phyloP scores from a whole-genome alignment of 2,329 filamentous ascomycete species.

The Fusarium papillatum region DNA sequence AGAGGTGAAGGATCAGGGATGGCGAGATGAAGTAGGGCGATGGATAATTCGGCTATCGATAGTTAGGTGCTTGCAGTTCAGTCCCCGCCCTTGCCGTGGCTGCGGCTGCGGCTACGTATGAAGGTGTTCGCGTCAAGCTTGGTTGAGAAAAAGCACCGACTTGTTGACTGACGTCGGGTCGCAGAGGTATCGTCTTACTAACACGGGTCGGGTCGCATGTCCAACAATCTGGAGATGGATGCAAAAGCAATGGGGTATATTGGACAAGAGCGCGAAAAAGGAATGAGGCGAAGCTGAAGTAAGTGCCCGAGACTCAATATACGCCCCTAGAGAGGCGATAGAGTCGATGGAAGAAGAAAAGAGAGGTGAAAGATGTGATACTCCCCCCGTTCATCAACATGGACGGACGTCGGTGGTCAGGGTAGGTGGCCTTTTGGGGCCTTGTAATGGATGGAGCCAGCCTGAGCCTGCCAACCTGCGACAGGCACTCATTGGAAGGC shows the following conservation, averaged over 20 bases:
- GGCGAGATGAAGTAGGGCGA: slow-evolving; percentile 10
- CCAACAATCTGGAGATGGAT: slow-evolving; percentile 16
- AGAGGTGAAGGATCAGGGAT: slow-evolving; percentile 12
- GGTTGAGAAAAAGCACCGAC: slow-evolving; percentile 26
- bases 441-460: slow-evolving; percentile 16
- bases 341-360: slow-evolving; percentile 11
- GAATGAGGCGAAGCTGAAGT: neutral
- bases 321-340: slow-evolving; percentile 6
- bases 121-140: slow-evolving; percentile 22
- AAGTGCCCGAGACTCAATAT: neutral
- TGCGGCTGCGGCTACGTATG: slow-evolving; percentile 25
- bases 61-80: slow-evolving; percentile 1
- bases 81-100: slow-evolving; percentile 17
- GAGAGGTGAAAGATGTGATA: slow-evolving; percentile 20
- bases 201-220: slow-evolving; percentile 38
- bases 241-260: slow-evolving; percentile 3
- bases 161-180: slow-evolving; percentile 39
- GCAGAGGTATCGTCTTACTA: slow-evolving; percentile 35
- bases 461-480: slow-evolving; percentile 27
- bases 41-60: slow-evolving; percentile 17
- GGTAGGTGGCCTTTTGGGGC: slow-evolving; percentile 39
- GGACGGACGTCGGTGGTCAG: slow-evolving; percentile 34
- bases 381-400: slow-evolving; percentile 26
- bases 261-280: neutral
- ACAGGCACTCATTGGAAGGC: slow-evolving; percentile 1